Evolutionary conservation across 495 filamentous ascomycete species (phyloP), one percentile per base, ranked within the genome.

Genomic region (Parathielavia appendiculata): DNA sequence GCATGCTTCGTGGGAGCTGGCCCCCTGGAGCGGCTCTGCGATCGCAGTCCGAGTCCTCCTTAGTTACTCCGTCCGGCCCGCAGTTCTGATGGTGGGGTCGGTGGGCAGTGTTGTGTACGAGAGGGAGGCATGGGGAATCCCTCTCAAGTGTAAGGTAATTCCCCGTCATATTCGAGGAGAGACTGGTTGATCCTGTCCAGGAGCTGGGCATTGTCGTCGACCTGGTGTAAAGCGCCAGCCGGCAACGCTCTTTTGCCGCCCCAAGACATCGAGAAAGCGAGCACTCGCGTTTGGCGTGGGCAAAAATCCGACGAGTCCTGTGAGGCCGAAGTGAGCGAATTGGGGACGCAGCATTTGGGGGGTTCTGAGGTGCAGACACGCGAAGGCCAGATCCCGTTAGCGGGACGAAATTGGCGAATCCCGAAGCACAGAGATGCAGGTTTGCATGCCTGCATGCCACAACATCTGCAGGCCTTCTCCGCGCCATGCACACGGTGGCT

Each of bases 381-480:
- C 53, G 53, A 56, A 43, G 53, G 13, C 43, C 30, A 49, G 36
- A 41, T 49, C 23, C 46, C 44, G 17, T 45, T 55, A 26, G 35
- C 32, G 19, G 45, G 30, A 34, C 23, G 26, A 22, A n/a, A 20
- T 30, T 54, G 40, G 45, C 58, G 51, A 66, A 60, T 59, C 57
- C n/a, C 50, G 52, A 51, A 35, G 51, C 39, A 14, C 48, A 50
- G 43, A 44, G 47, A 19, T 35, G 55, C 52, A 43, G 50, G 44
- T 26, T 45, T 55, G 41, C 41, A 38, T 35, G 9, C n/a, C n/a
- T n/a, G 23, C 17, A 13, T 52, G 53, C 34, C 39, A 38, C 41
- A 44, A 39, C 36, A 51, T 38, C 51, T 59, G 63, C 54, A 43
- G 34, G 58, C 55, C 23, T 58, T 34, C 46, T 59, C 30, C 30